These are phyloP conservation scores for Solanum etuberosum DNA, from an alignment of 257 asterid species.

Conservation along the genomic window DNA sequence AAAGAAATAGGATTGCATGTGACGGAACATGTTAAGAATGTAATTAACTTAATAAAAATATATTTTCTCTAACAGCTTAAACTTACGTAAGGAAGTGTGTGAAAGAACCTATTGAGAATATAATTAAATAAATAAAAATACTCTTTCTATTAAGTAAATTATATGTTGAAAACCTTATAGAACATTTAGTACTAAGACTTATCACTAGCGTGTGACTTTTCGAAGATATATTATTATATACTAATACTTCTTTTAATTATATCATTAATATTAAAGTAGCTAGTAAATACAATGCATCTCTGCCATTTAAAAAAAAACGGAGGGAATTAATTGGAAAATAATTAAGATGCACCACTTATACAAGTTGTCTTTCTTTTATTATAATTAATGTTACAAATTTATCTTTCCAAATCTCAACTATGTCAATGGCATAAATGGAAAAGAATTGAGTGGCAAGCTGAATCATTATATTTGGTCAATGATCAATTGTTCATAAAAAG, in stretches of 20 bases:
- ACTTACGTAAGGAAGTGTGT: background rate
- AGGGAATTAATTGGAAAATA: background rate
- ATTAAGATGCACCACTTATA: background rate
- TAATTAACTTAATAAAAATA: background rate
- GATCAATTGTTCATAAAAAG: background rate
- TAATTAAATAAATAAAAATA: background rate
- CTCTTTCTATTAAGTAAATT: no score
- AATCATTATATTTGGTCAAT: background rate
- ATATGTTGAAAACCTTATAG: background rate
- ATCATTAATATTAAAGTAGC: background rate
- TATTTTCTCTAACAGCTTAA: background rate
- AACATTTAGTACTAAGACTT: background rate
- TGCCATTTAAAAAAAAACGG: background rate
- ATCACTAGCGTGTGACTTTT: slow-evolving; percentile 1
- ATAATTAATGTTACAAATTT: background rate
- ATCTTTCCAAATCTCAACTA: background rate
- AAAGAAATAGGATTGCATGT: no score
- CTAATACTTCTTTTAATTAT: background rate
- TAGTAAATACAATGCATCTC: background rate
- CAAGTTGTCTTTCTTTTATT: background rate
- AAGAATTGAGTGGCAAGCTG: background rate
- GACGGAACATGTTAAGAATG: background rate
- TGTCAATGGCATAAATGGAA: background rate
- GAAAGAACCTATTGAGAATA: background rate
- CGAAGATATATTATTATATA: background rate